Base-by-base conservation (phyloP, 2,329 filamentous ascomycete genomes). In the Apiospora rasikravindrae region DNA sequence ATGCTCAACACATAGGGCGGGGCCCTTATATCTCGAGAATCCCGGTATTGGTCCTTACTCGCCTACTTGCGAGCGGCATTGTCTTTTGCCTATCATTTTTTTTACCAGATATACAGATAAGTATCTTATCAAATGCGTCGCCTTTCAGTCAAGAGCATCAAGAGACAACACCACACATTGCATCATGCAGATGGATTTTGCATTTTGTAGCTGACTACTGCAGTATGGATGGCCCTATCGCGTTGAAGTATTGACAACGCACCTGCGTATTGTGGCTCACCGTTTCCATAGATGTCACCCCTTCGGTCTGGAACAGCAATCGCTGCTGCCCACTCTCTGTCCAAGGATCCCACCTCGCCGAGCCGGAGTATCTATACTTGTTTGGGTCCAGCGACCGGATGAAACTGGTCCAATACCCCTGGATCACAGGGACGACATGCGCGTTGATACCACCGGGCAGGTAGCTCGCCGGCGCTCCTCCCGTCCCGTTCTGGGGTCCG, bases 401-500 rank as follows among this genome's bases (percentile, higher is more conserved):
- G 78, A 95, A 95, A 74, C 90, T 93, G 1, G 90, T 89, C 92
- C 92, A 95, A 80, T 94, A 95, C 0, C 85, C 87, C 77, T 94
- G 91, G 40, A 93, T 87, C 0, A 92, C 81, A 0, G 88, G 84
- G 0, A 92, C 85, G 7, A 92, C 89, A 0, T 78, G 78, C 1
- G 83, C 86, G 74, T 94, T 94, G 19, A 81, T 80, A 19, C 83
- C 83, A 3, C 83, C 84, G 0, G 82, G 78, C 10, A 79, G 79
- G 75, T 94, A 94, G 67, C 88, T 91, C 2, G 78, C 77, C 0
- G 91, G 91, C 1, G 86, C 80, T 0, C 74, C 77, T 6, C 83
- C 82, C 29, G 83, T 81, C 2, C 87, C 84, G 77, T 91, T 88
- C 4, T 86, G 82, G 0, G 90, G 88, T 0, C 92, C 92, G 83